phyloP scores from a whole-genome alignment of 352 stramenopile genomes.

The Phytophthora fragariae region DNA sequence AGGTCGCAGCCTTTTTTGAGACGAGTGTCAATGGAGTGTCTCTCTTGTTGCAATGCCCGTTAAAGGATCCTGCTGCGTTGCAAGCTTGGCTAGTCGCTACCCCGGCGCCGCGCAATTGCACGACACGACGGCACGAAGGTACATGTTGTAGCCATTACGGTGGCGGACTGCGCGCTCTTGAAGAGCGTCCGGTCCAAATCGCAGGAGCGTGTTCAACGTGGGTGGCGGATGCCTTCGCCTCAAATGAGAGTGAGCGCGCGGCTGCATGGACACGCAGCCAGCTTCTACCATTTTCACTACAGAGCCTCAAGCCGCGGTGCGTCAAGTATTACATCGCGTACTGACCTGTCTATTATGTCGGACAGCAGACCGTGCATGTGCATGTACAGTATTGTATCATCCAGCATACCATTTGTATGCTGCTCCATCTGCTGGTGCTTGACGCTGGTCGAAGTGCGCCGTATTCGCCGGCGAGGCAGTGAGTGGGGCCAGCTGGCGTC shows the following conservation, averaged over 20 bases:
- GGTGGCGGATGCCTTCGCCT: neutral
- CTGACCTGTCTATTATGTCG: constrained; percentile 9
- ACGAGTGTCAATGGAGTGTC: constrained; percentile 24
- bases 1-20: constrained; percentile 11
- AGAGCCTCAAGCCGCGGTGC: constrained; percentile 2
- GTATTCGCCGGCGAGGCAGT: constrained; percentile 2
- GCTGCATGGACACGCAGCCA: constrained; percentile 5
- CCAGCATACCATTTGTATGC: neutral
- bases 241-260: constrained; percentile 8
- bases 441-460: neutral
- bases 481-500: constrained; percentile 19
- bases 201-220: constrained; percentile 17
- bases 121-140: constrained; percentile 24
- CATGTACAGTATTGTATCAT: neutral
- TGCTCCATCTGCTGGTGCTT: constrained; percentile 17
- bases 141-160: constrained; percentile 27
- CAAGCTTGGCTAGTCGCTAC: constrained; percentile 30
- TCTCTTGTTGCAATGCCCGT: constrained; percentile 23
- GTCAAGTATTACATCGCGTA: neutral
- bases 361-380: constrained; percentile 17
- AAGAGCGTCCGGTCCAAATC: constrained; percentile 9
- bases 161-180: neutral
- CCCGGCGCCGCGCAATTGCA: constrained; percentile 17
- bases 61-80: constrained; percentile 15
- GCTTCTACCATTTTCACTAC: neutral